Evolutionary conservation across 2,329 filamentous ascomycete genomes (phyloP), one percentile per base, ranked within the genome.

Genomic region (Orbilia javanica): DNA sequence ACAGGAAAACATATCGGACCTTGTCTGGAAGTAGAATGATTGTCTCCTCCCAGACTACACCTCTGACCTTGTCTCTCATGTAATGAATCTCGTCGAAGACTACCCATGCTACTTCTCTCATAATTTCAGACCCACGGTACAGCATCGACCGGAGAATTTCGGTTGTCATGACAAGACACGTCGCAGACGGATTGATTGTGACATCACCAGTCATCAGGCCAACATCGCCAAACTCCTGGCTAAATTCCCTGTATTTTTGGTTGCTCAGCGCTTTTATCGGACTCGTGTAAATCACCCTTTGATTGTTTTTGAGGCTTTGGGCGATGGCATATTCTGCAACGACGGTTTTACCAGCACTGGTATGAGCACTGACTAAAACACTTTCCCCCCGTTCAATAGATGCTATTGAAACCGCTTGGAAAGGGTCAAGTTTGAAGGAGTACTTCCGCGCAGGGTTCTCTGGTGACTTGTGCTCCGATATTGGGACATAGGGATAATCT

Each of bases 11-110:
- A 83, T 98, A 99, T 86, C 94, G 92, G 81, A 99, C 96, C 88
- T 99, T 98, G 87, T 99, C 96, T 3, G 96, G 96, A 31, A 99
- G 88, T 81, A 99, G 88, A 82, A 99, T 99, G 83, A 99, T 98
- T 44, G 96, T 98, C 86, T 99, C 96, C 84, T 99, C 96, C 96
- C 96, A 99, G 1, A 99, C 96, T 0, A 99, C 96, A 86, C 96
- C 96, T 85, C 96, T 89, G 63, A 90, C 87, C 85, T 96, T 96
- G 85, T 99, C 96, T 82, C 96, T 90, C 90, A 99, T 91, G 85
- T 99, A 99, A 85, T 99, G 96, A 79, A 99, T 97, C 85, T 99
- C 96, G 85, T 99, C 96, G 82, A 99, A 99, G 1, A 99, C 87
- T 1, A 99, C 96, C 96, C 96, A 99, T 13, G 92, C 94, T 1